Conservation (phyloP, 73 alveolate genomes). For the Tetrahymena borealis region DNA sequence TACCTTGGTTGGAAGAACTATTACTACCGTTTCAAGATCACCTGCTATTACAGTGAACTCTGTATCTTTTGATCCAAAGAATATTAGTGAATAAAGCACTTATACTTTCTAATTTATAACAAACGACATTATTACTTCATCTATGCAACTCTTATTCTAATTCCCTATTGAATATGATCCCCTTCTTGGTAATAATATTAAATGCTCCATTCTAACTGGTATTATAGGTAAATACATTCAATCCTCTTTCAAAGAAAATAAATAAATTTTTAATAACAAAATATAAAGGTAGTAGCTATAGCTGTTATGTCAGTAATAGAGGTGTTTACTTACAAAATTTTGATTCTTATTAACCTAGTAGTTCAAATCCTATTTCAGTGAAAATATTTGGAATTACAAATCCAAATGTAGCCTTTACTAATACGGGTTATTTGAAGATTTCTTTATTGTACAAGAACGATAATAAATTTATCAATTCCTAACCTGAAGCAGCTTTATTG, state of each 20-base stretch:
- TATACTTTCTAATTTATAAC: conserved; percentile 12
- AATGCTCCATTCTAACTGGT: conserved; percentile 16
- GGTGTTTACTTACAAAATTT: conserved; percentile 4
- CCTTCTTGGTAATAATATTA: conserved; percentile 2
- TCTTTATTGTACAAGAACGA: neutral
- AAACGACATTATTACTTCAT: neutral
- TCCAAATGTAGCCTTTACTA: conserved; percentile 10
- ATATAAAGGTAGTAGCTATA: neutral
- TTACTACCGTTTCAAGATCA: conserved; percentile 7
- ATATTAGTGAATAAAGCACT: conserved; percentile 34
- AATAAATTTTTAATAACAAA: neutral
- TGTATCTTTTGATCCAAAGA: conserved; percentile 21
- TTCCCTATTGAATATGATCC: conserved; percentile 24
- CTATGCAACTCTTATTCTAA: neutral
- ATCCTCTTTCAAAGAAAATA: neutral
- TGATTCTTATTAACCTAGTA: conserved; percentile 27
- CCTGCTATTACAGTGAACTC: conserved; percentile 23
- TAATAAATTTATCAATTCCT: conserved; percentile 8
- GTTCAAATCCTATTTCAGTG: conserved; percentile 3
- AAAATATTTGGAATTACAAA: conserved; percentile 26
- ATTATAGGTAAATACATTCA: neutral
- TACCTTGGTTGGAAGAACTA: conserved; percentile 27
- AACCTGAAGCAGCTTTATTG: conserved; percentile 18
- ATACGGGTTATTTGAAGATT: conserved; percentile 19
- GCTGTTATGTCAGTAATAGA: neutral